Evolutionary conservation across 768 basidiomycete genomes (phyloP).

Genomic region (Termitomyces sp.): DNA sequence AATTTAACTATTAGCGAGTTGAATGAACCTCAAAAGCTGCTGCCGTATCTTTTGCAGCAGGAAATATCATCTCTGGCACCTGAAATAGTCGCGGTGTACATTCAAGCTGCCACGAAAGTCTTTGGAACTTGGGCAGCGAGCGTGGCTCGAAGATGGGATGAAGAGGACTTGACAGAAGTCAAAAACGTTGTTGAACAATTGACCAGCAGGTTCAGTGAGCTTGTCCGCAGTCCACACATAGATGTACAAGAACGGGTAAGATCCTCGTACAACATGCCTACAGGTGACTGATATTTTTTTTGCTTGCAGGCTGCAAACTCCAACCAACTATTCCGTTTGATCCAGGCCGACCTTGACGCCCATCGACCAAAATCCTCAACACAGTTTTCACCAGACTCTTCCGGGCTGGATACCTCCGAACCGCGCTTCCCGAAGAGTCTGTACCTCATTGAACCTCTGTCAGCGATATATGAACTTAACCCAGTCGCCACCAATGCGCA

Average conservation of each 20-base stretch:
- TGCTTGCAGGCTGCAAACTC: slow-evolving; percentile 70
- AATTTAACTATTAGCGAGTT: slow-evolving; percentile 43
- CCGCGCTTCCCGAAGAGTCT: slow-evolving; percentile 84
- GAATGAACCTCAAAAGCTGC: slow-evolving; percentile 67
- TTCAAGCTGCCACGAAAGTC: slow-evolving; percentile 81
- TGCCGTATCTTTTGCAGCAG: slow-evolving; percentile 64
- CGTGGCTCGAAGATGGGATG: slow-evolving; percentile 71
- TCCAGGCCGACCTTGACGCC: slow-evolving; percentile 63
- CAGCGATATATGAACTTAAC: slow-evolving; percentile 73
- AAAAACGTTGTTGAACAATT: slow-evolving; percentile 60
- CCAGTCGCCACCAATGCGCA: slow-evolving; percentile 82
- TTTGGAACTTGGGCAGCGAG: slow-evolving; percentile 84
- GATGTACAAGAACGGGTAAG: slow-evolving; percentile 90
- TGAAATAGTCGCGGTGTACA: slow-evolving; percentile 70
- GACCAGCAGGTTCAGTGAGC: slow-evolving; percentile 49
- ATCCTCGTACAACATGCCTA: neutral
- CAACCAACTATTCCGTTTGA: slow-evolving; percentile 68
- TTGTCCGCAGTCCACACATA: slow-evolving; percentile 60
- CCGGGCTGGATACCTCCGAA: slow-evolving; percentile 31
- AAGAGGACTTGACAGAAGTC: slow-evolving; percentile 61
- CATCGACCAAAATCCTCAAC: slow-evolving; percentile 38
- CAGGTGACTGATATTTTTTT: slow-evolving; percentile 6
- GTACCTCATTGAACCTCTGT: slow-evolving; percentile 78
- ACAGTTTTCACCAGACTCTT: slow-evolving; percentile 27
- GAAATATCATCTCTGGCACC: slow-evolving; percentile 50